A percentile compares a stretch with the other conserved stretches of the same genome.
phyloP scores from a whole-genome alignment of 305 asterid species.

The Solanum hybrid region DNA sequence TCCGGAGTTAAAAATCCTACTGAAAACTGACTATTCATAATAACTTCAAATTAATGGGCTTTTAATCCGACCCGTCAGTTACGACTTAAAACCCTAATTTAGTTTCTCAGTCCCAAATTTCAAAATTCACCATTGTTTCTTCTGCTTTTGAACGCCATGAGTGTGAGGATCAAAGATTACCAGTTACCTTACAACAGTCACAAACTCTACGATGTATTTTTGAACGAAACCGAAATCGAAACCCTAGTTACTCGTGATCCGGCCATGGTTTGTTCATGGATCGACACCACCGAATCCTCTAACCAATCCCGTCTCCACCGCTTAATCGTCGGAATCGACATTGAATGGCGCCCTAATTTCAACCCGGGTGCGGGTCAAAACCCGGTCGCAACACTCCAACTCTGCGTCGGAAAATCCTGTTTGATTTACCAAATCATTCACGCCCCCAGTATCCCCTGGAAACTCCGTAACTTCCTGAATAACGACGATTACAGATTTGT shows the following conservation, averaged over 20 bases:
- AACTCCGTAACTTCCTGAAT: background rate
- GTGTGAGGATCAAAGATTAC: slow-evolving; percentile 3
- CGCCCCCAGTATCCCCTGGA: background rate
- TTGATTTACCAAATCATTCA: background rate
- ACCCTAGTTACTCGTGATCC: slow-evolving; percentile 28
- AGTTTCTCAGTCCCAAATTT: background rate
- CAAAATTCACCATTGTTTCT: background rate
- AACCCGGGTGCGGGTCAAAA: background rate
- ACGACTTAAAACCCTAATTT: background rate
- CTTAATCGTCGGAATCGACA: slow-evolving; percentile 24
- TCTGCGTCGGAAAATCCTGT: background rate
- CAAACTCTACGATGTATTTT: slow-evolving; percentile 17
- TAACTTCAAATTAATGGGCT: background rate
- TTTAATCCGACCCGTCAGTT: background rate
- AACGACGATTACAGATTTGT: background rate
- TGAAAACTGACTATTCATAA: too few relatives aligned
- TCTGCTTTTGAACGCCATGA: background rate
- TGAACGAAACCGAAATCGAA: slow-evolving; percentile 11
- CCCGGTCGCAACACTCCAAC: slow-evolving; percentile 29
- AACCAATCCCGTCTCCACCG: slow-evolving; percentile 10
- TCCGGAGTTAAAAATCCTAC: too few relatives aligned
- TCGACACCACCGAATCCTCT: slow-evolving; percentile 6
- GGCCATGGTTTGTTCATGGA: slow-evolving; percentile 14
- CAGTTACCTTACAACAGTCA: slow-evolving; percentile 7
- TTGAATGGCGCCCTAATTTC: slow-evolving; percentile 26